These are phyloP conservation scores for Phalaenopsis equestris DNA, from an alignment of 106 monocot genomes.

Conservation along the genomic window DNA sequence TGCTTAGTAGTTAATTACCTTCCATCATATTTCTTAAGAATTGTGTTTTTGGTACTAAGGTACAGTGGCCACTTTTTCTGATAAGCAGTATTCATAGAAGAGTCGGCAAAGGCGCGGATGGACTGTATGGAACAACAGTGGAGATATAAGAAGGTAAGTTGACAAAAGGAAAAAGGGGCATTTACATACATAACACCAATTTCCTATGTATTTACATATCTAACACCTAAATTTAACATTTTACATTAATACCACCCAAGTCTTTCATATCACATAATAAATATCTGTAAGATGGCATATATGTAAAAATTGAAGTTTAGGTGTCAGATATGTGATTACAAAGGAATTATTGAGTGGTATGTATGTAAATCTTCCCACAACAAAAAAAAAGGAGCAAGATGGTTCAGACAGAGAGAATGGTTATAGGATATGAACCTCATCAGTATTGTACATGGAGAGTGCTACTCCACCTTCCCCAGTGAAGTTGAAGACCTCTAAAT, in stretches of 20 bases:
- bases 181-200: neutral
- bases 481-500: conserved; percentile 54
- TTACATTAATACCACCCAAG: too few relatives aligned
- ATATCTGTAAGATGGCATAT: too few relatives aligned
- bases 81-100: conserved; percentile 55
- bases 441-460: conserved; percentile 56
- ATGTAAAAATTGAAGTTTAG: too few relatives aligned
- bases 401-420: neutral
- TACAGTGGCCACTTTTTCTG: conserved; percentile 61
- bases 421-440: conserved; percentile 30
- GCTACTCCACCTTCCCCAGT: conserved; percentile 54
- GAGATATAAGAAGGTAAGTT: too few relatives aligned
- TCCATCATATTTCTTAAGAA: conserved; percentile 64
- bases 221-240: too few relatives aligned
- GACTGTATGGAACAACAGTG: conserved; percentile 21
- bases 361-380: too few relatives aligned
- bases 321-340: too few relatives aligned
- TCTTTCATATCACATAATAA: too few relatives aligned
- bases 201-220: too few relatives aligned
- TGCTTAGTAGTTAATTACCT: conserved; percentile 19
- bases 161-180: neutral
- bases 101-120: conserved; percentile 48
- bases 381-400: neutral
- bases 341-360: too few relatives aligned
- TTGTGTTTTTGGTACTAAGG: conserved; percentile 66